Evolutionary conservation across 23 red algal species (phyloP).

Genomic region (Chondrus crispus): DNA sequence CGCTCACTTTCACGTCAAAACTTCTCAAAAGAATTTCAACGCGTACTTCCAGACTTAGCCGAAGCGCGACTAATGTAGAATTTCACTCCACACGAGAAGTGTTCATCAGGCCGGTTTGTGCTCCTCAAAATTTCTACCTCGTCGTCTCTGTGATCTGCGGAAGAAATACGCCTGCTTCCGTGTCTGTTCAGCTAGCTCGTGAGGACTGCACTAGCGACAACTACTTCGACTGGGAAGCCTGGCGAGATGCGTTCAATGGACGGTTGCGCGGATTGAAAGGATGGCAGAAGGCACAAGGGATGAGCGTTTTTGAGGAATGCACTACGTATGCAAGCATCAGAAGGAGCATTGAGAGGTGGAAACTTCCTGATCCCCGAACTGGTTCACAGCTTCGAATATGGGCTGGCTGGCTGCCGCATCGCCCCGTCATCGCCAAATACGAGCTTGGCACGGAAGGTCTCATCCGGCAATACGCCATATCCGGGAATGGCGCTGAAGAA

Average conservation of each 20-base stretch:
- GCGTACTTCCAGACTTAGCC: too few relatives aligned
- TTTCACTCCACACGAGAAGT: too few relatives aligned
- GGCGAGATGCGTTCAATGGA: slow-evolving; percentile 51
- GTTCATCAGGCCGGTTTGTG: too few relatives aligned
- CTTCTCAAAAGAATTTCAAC: too few relatives aligned
- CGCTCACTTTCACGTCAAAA: background rate
- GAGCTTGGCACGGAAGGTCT: too few relatives aligned
- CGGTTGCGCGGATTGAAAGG: background rate
- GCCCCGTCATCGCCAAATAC: background rate
- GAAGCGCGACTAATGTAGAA: too few relatives aligned
- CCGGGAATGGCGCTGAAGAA: too few relatives aligned
- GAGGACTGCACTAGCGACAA: slow-evolving; percentile 6
- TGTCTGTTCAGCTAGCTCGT: too few relatives aligned
- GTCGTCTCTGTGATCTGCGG: too few relatives aligned
- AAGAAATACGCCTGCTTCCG: too few relatives aligned
- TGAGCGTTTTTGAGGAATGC: background rate
- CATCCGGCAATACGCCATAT: too few relatives aligned
- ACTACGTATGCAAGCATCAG: background rate
- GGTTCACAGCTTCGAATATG: background rate
- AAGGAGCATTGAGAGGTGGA: background rate
- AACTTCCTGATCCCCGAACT: background rate
- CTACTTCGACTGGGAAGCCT: slow-evolving; percentile 10
- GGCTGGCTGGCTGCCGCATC: background rate
- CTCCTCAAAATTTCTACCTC: too few relatives aligned
- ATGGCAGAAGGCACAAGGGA: slow-evolving; percentile 7